Conservation (phyloP, 495 filamentous ascomycete species). For the Penicillium silybi region DNA sequence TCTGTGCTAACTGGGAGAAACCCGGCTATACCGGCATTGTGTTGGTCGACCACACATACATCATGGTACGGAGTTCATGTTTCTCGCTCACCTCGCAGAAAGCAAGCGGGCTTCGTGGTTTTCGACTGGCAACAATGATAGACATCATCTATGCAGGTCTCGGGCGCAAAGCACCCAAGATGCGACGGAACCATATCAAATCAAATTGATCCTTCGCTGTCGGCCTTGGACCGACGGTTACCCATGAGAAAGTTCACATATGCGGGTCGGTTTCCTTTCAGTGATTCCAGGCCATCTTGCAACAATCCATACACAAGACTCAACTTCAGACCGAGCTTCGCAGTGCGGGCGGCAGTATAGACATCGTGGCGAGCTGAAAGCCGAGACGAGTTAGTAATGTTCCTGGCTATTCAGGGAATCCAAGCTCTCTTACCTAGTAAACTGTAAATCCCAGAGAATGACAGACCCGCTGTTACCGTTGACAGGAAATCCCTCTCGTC, state of each 20-base stretch:
- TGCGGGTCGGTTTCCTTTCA: conserved; percentile 63
- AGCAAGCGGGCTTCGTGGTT: not conserved
- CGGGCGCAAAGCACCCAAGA: not conserved
- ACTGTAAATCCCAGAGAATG: conserved; percentile 81
- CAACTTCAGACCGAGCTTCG: conserved; percentile 70
- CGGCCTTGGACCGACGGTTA: conserved; percentile 18
- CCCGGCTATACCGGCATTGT: not conserved
- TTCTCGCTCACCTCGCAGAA: not conserved
- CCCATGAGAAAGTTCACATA: conserved; percentile 68
- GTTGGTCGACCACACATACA: not conserved
- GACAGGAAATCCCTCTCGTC: conserved; percentile 20
- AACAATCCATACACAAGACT: conserved; percentile 76
- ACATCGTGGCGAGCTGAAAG: conserved; percentile 72
- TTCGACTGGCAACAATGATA: not conserved
- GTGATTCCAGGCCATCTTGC: conserved; percentile 65
- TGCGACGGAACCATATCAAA: not conserved
- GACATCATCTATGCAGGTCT: not conserved
- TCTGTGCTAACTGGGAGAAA: not conserved
- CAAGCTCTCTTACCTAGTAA: conserved; percentile 62
- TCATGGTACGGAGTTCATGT: not conserved
- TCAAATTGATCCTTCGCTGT: conserved; percentile 20
- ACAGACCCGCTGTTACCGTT: conserved; percentile 61
- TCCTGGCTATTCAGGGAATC: not conserved
- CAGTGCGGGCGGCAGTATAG: conserved; percentile 76
- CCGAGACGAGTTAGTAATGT: conserved; percentile 12